These are phyloP conservation scores for Mucor plumbeus DNA, from an alignment of 371 early-diverging fungal genomes.

Conservation along the genomic window DNA sequence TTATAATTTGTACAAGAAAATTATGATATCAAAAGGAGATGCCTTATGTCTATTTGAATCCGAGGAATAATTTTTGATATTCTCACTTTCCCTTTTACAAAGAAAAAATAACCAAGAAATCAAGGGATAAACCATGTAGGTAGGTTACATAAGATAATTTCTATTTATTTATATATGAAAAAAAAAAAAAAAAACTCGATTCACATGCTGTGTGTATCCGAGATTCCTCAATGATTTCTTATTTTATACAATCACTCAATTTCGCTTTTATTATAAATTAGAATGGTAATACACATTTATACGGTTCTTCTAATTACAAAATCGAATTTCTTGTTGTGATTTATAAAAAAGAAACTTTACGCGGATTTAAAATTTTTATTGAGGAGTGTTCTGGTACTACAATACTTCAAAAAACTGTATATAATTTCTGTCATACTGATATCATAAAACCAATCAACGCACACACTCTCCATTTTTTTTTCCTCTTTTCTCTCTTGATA, in stretches of 20 bases:
- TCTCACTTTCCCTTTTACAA: background rate
- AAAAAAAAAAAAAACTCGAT: conserved; percentile 2
- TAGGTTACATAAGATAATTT: conserved; percentile 1
- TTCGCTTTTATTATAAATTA: background rate
- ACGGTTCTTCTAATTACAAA: background rate
- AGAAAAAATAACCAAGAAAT: background rate
- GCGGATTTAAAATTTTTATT: background rate
- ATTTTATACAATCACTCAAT: background rate
- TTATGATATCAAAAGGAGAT: background rate
- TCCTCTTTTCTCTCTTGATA: background rate
- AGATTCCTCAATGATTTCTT: background rate
- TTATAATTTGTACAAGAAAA: too few species aligned
- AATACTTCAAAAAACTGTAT: background rate
- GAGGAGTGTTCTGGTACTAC: background rate
- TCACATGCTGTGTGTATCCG: background rate
- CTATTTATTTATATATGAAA: background rate
- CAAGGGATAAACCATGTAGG: background rate
- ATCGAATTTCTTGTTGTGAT: background rate
- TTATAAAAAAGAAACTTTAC: background rate
- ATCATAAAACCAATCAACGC: background rate
- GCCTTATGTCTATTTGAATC: background rate
- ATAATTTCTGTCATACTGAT: conserved; percentile 2
- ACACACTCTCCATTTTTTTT: background rate
- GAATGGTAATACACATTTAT: background rate
- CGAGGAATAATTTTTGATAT: background rate